Base-by-base conservation (phyloP, 2,329 filamentous ascomycete genomes). In the Aureobasidium sp. region DNA sequence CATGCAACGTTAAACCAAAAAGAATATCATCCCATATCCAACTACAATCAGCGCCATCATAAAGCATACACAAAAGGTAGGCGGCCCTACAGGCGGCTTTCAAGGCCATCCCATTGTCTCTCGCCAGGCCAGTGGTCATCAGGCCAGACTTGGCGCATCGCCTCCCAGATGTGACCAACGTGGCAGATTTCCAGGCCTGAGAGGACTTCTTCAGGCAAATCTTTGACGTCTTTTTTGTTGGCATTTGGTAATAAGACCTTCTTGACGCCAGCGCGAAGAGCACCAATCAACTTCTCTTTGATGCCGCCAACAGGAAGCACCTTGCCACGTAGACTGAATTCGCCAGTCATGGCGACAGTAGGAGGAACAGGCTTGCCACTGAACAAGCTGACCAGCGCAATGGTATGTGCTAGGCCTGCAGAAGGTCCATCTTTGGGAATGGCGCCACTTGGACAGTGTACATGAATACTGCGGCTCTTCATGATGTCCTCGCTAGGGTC, bases 281-380 rank as follows among this genome's bases (percentile, higher is more conserved):
- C 94, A 26, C 94, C 94, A 71, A 99, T 97, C 59, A 97, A 82
- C 76, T 99, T 99, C 84, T 99, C 93, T 77, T 97, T 97, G 78
- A 99, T 97, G 20, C 94, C 94, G 59, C 94, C 94, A 39, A 99
- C 94, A 29, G 93, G 91, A 76, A 94, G 90, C 62, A 99, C 89
- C 66, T 92, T 86, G 26, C 94, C 94, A 46, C 94, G 85, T 29
- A 99, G 84, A 62, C 89, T 91, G 65, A 88, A 77, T 70, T 88
- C 86, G 9, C 86, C 86, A 0, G 94, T 99, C 94, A 99, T 99
- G 47, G 94, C 94, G 75, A 99, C 87, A 3, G 89, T 92, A 0
- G 93, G 90, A 44, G 93, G 90, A 4, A 99, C 92, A 29, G 89
- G 80, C 70, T 92, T 92, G 64, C 87, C 89, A 10, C 86, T 88